A percentile compares a stretch with the other conserved stretches of the same genome.
These are phyloP conservation scores for Fusarium vanettenii DNA, from an alignment of 2,329 filamentous ascomycete species.

Conservation along the genomic window DNA sequence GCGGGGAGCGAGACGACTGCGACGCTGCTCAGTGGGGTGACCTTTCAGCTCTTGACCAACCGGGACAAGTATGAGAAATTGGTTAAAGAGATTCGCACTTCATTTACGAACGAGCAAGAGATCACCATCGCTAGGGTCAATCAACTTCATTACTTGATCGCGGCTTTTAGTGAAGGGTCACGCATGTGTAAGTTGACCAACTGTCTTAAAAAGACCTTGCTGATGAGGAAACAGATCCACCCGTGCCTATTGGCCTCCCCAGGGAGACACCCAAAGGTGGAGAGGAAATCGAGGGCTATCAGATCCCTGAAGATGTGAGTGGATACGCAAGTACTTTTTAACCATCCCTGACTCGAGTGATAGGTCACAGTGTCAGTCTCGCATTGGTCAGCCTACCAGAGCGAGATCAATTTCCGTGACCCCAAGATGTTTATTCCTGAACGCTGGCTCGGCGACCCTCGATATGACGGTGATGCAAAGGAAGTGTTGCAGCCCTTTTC, in stretches of 20 bases:
- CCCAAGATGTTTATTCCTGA: neutral
- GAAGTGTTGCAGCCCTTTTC: neutral
- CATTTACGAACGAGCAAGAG: neutral
- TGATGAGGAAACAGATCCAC: neutral
- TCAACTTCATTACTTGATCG: slow-evolving; percentile 1
- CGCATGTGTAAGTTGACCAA: neutral
- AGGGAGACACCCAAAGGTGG: neutral
- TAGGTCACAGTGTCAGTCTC: neutral
- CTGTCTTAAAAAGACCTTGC: neutral
- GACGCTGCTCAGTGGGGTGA: slow-evolving; percentile 6
- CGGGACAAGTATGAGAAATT: neutral
- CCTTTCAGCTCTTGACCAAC: neutral
- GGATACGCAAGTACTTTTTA: neutral
- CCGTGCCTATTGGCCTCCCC: neutral
- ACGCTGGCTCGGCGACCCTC: neutral
- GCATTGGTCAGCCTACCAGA: neutral
- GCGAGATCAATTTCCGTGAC: neutral
- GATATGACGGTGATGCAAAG: neutral
- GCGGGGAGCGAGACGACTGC: slow-evolving; percentile 11
- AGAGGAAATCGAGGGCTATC: neutral
- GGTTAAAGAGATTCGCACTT: neutral
- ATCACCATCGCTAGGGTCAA: neutral
- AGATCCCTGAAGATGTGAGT: slow-evolving; percentile 4
- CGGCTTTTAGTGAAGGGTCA: neutral
- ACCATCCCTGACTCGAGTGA: neutral